phyloP scores from a whole-genome alignment of 352 stramenopile species.

The Phytophthora aleatoria region DNA sequence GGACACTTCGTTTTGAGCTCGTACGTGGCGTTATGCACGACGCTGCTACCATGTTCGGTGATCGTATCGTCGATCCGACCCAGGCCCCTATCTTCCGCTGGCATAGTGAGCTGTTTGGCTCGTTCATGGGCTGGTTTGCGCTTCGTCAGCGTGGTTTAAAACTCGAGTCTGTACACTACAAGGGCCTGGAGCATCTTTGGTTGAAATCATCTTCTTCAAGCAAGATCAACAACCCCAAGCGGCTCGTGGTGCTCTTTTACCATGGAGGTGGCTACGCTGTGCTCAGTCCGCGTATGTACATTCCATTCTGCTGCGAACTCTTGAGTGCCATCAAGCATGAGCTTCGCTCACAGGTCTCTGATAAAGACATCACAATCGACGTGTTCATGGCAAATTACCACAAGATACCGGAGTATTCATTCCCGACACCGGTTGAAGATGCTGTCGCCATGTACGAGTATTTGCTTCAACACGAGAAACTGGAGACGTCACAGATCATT shows the following conservation, averaged over 20 bases:
- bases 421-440: neutral
- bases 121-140: neutral
- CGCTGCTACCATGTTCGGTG: neutral
- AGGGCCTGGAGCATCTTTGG: neutral
- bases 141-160: neutral
- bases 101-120: neutral
- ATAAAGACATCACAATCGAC: neutral
- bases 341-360: neutral
- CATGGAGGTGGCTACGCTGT: neutral
- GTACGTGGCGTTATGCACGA: neutral
- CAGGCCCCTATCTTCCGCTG: neutral
- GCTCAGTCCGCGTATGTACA: neutral
- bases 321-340: neutral
- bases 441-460: slow-evolving; percentile 1
- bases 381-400: slow-evolving; percentile 1
- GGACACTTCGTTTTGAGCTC: neutral
- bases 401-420: neutral
- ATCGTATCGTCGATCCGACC: neutral
- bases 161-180: neutral
- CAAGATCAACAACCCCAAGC: neutral
- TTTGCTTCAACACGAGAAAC: neutral
- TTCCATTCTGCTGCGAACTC: neutral
- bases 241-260: neutral
- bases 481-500: neutral
- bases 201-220: neutral